Conservation (phyloP, 345 rosid species). For the Melaleuca alternifolia region DNA sequence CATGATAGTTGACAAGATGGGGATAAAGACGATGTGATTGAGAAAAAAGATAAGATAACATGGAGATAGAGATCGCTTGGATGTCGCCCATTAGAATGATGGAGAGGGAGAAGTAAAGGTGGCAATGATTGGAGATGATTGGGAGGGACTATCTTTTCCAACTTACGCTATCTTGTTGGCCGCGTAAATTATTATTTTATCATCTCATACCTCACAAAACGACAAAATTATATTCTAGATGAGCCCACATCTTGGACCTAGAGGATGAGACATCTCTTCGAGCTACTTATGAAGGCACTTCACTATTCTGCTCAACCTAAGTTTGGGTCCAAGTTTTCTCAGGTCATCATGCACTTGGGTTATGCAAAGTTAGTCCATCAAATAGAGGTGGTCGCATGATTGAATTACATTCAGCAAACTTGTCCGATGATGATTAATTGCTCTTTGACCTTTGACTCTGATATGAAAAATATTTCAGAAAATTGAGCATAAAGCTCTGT, state of each 20-base stretch:
- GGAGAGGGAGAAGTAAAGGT: not conserved
- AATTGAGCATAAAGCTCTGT: not conserved
- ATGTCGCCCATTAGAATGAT: not conserved
- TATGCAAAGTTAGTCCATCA: not conserved
- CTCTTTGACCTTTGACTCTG: not conserved
- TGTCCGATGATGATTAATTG: not conserved
- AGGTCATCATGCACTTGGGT: not conserved
- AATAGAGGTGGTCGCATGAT: not conserved
- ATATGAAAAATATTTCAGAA: not conserved
- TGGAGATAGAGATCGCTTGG: not conserved
- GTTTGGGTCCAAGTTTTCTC: not conserved
- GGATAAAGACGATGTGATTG: slow-evolving; percentile 5
- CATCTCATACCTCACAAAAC: not conserved
- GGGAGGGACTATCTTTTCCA: not conserved
- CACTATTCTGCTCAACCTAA: not conserved
- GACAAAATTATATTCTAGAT: not conserved
- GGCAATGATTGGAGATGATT: not conserved
- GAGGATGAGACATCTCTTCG: not conserved
- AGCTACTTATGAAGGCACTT: not conserved
- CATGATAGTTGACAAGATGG: slow-evolving; percentile 15
- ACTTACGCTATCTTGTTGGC: not conserved
- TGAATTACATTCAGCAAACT: not conserved
- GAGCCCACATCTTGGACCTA: not conserved
- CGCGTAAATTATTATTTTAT: not conserved
- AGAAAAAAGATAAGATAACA: slow-evolving; percentile 13